phyloP scores from a whole-genome alignment of 108 stramenopile genomes.

The Bacterosira constricta region DNA sequence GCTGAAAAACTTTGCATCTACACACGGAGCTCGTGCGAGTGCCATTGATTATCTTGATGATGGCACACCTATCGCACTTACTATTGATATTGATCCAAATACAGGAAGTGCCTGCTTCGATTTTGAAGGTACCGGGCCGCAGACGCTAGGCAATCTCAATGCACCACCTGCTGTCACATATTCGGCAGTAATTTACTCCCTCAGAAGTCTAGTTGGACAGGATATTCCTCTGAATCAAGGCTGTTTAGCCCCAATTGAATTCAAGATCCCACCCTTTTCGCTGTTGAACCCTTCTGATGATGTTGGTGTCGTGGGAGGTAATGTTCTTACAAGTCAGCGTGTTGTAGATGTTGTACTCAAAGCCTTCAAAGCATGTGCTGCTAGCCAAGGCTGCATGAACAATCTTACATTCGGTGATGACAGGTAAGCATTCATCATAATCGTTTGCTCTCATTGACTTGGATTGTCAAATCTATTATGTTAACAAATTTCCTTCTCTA shows the following conservation, averaged over 20 bases:
- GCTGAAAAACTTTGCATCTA: constrained; percentile 82
- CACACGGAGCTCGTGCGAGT: constrained; percentile 61
- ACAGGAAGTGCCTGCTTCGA: constrained; percentile 90
- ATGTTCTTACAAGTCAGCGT: constrained; percentile 97
- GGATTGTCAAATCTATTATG: background rate
- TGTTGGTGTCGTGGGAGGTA: constrained; percentile 98
- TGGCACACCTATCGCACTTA: constrained; percentile 93
- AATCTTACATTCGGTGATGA: constrained; percentile 98
- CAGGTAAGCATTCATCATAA: constrained; percentile 89
- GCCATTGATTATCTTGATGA: constrained; percentile 98
- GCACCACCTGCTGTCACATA: constrained; percentile 99
- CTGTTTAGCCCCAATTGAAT: constrained; percentile 92
- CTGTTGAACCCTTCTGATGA: constrained; percentile 91
- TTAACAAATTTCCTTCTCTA: background rate
- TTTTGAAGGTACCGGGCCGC: constrained; percentile 97
- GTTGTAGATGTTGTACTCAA: constrained; percentile 97
- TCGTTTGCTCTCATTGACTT: background rate
- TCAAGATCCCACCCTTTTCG: constrained; percentile 85
- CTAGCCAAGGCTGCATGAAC: constrained; percentile 99
- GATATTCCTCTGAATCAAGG: constrained; percentile 99
- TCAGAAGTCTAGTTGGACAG: constrained; percentile 90
- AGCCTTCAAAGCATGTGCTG: constrained; percentile 97
- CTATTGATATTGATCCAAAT: constrained; percentile 84
- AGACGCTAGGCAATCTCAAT: constrained; percentile 96
- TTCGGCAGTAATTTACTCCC: constrained; percentile 96